Base-by-base conservation (phyloP, 768 basidiomycete species). In the Sutorius australiensis region DNA sequence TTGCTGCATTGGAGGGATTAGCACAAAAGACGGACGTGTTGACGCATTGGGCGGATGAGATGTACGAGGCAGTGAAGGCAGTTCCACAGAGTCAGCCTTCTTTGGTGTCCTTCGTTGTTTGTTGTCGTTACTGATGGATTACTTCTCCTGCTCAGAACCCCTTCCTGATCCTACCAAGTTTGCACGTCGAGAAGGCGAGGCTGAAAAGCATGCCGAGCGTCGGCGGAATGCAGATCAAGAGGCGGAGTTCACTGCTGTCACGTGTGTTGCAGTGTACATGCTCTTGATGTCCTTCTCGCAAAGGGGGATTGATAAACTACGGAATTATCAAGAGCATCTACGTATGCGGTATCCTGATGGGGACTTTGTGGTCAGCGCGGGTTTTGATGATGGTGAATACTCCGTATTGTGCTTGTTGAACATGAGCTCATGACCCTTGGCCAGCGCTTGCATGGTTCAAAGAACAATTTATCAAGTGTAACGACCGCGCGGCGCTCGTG, bases 21-120 rank as follows among this genome's bases (percentile, higher is more conserved):
- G 95, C 95, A 32, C 92, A 97, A 77, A 99, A 98, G 79, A 95
- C 95, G 32, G 86, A 90, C 55, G 93, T 95, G 48, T 73, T 98
- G 53, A 89, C 89, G 51, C 87, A 89, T 55, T 95, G 94, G 83
- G 97, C 90, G 19, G 95, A 98, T 59, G 89, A 93, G 76, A 87
- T 97, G 81, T 89, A 91, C 61, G 89, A 91, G 61, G 85, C 83
- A 63, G 88, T 93, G 27, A 92, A 92, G 67, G 87, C 84, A 14
- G 76, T 89, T 33, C 89, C 91, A 19, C 85, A 90, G 69, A 91
- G 89, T 92, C 60, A 37, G 89, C 78, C 52, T 24, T 30, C 44
- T 14, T 27, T 32, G 5, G n/a, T 19, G 46, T 3, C 44, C 41
- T 38, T 46, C 32, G 5, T 36, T 14, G 3, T 42, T 44, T 37